These are phyloP conservation scores for Kalmusia sp. DNA, from an alignment of 2,329 filamentous ascomycete genomes.

Conservation along the genomic window DNA sequence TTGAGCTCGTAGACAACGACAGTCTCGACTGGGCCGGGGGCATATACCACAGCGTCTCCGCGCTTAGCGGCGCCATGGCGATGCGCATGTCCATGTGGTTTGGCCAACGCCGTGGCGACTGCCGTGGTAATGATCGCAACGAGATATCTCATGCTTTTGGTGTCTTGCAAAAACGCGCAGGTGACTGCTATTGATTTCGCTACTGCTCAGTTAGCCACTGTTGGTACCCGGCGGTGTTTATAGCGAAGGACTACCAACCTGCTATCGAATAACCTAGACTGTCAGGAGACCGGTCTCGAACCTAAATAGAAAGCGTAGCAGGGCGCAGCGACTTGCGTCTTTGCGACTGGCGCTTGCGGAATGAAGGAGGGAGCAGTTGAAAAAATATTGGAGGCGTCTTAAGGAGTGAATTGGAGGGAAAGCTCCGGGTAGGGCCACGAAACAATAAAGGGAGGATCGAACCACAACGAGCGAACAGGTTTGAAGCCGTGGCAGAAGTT, in stretches of 20 bases:
- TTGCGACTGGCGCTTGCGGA: slow-evolving; percentile 22
- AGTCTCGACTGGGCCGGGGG: slow-evolving; percentile 65
- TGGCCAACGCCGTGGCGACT: slow-evolving; percentile 61
- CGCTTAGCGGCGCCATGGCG: slow-evolving; percentile 62
- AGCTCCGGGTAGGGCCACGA: slow-evolving; percentile 30
- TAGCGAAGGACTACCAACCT: slow-evolving; percentile 5
- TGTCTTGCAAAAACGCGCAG: slow-evolving; percentile 3
- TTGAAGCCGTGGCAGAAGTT: neutral
- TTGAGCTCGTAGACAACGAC: slow-evolving; percentile 76
- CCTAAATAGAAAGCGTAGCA: neutral
- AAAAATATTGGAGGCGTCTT: slow-evolving; percentile 28
- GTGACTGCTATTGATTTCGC: neutral
- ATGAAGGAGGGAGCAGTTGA: slow-evolving; percentile 23
- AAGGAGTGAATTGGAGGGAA: slow-evolving; percentile 45
- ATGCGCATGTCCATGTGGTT: slow-evolving; percentile 65
- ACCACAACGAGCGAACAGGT: slow-evolving; percentile 9
- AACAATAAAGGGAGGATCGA: slow-evolving; percentile 27
- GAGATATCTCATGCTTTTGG: slow-evolving; percentile 44
- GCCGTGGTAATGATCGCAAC: slow-evolving; percentile 48
- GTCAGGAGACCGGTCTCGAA: neutral
- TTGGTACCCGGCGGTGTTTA: neutral
- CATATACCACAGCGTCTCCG: slow-evolving; percentile 56
- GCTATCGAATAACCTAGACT: neutral
- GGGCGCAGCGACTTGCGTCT: slow-evolving; percentile 9
- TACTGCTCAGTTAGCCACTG: slow-evolving; percentile 13